Base-by-base conservation (phyloP, 2,329 filamentous ascomycete species). In the Eurotiales sp. region DNA sequence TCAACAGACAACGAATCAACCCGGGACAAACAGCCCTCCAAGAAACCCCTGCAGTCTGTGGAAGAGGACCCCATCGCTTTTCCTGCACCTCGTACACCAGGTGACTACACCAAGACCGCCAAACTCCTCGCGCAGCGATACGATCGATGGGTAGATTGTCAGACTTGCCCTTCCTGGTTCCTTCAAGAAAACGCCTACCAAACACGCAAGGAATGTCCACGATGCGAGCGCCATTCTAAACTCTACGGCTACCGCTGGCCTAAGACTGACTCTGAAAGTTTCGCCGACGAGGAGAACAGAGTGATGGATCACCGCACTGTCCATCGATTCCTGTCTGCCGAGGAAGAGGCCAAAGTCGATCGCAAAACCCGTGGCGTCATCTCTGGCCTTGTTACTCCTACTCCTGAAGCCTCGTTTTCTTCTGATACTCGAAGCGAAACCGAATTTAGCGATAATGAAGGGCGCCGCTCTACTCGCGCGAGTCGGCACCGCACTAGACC, bases 191-290 rank as follows among this genome's bases (percentile, higher is more conserved):
- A 97, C 57, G 90, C 89, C 0, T 96, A 95, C 67, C 86, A 85
- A 58, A 96, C 91, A 1, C 83, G 86, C 47, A 84, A 87, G 44
- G 86, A 89, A 14, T 99, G 93, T 66, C 91, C 90, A 3, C 83
- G 93, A 6, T 99, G 93, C 68, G 93, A 99, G 72, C 83, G 93
- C 0, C 93, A 99, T 65, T 95, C 88, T 14, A 97, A 95, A 73
- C 74, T 99, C 0, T 99, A 97, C 66, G 95, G 95, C 0, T 96
- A 88, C 64, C 78, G 87, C 52, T 99, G 93, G 93, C 93, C 93
- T 5, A 96, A 99, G 75, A 97, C 93, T 0, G 87, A 96, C 54
- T 86, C 79, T 55, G 83, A 86, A 22, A 88, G 88, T 0, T 82
- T 83, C 14, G 69, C 80, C 17, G 93, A 97, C 64, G 84, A 81